These are phyloP conservation scores for Rhodotorula sp. DNA, from an alignment of 1,284 basidiomycete species.

Conservation along the genomic window DNA sequence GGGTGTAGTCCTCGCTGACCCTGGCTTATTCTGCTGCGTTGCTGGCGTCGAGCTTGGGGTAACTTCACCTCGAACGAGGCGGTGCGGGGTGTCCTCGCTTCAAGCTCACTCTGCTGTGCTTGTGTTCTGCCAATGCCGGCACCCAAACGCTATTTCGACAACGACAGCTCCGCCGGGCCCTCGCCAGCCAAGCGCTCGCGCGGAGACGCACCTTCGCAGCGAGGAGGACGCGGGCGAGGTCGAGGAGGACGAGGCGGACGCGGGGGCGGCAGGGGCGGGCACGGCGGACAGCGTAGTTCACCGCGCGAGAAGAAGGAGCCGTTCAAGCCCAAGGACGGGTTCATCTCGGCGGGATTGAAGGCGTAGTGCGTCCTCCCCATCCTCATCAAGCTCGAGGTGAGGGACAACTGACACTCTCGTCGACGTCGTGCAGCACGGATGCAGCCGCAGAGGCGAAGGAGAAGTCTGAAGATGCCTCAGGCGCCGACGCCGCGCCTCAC, in stretches of 20 bases:
- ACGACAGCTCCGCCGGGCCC: not conserved
- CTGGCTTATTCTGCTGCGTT: no score
- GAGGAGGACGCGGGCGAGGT: constrained; percentile 3
- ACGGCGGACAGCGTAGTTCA: constrained; percentile 12
- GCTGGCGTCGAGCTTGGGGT: no score
- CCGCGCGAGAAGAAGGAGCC: constrained; percentile 26
- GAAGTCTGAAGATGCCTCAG: not conserved
- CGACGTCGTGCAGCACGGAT: constrained; percentile 25
- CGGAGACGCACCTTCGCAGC: constrained; percentile 1
- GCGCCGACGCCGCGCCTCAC: constrained; percentile 8
- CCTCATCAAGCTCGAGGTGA: no score
- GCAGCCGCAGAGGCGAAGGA: constrained; percentile 23
- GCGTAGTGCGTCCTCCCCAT: constrained; percentile 25
- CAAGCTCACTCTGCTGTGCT: no score
- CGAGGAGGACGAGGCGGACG: constrained; percentile 7
- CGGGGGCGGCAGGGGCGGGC: constrained; percentile 4
- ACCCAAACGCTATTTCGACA: constrained; percentile 36
- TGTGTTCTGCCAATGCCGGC: constrained; percentile 22
- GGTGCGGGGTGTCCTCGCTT: no score
- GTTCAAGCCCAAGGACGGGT: constrained; percentile 39
- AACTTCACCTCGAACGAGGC: no score
- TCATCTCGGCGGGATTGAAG: constrained; percentile 38
- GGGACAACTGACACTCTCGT: not conserved
- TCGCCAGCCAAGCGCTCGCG: constrained; percentile 18
- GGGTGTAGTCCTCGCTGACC: no score